These are phyloP conservation scores for Camellia lanceoleosa DNA, from an alignment of 148 eudicot species.

Conservation along the genomic window DNA sequence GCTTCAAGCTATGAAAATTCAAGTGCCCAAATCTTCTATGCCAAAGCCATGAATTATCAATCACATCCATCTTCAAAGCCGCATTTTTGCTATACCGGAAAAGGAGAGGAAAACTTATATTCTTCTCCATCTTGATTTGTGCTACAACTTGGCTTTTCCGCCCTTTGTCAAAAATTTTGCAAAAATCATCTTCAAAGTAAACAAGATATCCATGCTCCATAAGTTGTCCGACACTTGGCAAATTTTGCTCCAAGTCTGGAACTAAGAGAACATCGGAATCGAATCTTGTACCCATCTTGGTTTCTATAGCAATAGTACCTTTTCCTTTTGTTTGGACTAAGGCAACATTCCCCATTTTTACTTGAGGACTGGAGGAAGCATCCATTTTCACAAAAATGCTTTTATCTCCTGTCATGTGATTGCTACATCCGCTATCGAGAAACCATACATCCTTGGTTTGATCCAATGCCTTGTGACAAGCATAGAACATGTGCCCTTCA, in stretches of 20 bases:
- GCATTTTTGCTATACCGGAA: neutral
- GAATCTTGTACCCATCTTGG: constrained; percentile 12
- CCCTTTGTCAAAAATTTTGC: constrained; percentile 10
- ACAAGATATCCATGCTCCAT: constrained; percentile 8
- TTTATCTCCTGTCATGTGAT: constrained; percentile 19
- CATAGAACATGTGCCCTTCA: constrained; percentile 3
- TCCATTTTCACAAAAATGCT: constrained; percentile 14
- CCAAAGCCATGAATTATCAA: constrained; percentile 19
- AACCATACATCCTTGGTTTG: neutral
- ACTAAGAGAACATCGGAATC: constrained; percentile 14
- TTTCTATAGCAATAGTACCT: constrained; percentile 14
- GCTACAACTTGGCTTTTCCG: neutral
- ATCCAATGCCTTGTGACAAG: neutral
- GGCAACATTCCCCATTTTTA: constrained; percentile 18
- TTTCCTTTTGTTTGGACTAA: constrained; percentile 8
- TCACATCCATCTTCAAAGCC: neutral
- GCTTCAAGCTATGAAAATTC: constrained; percentile 2
- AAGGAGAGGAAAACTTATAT: constrained; percentile 11
- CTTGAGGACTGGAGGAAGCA: neutral
- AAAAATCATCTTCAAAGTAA: constrained; percentile 2
- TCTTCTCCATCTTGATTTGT: neutral
- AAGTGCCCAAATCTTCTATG: constrained; percentile 26
- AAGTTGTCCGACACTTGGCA: constrained; percentile 21
- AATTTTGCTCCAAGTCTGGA: constrained; percentile 12
- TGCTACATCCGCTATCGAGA: constrained; percentile 16